Base-by-base conservation (phyloP, 441 rosid genomes). In the Pelargonium cotyledonis region DNA sequence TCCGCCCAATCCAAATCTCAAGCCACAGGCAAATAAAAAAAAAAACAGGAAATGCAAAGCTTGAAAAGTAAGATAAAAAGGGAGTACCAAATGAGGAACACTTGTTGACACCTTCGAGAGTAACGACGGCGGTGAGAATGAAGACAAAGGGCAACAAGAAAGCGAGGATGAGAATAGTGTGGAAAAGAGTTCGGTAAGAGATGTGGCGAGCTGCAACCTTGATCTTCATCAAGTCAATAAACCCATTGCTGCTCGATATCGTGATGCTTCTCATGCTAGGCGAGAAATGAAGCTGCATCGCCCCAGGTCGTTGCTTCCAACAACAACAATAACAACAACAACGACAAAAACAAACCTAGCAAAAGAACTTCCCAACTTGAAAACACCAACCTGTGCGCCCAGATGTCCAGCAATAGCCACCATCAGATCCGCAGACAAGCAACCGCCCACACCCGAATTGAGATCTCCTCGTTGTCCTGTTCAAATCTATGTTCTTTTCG, bases 211-310 rank as follows among this genome's bases (percentile, higher is more conserved):
- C 94, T 86, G 96, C 97, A 84, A 95, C 90, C 86, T 91, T 90
- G 97, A 95, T 86, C 99, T 90, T 95, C 99, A 92, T 92, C 81
- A 89, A 92, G 87, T 95, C 96, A 86, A 86, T 86, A 89, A 92
- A 89, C 78, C 95, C 99, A 89, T 89, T 87, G 89, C 80, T 89
- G 84, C 86, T 83, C 64, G 84, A 92, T 77, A 96, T 96, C 73
- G 99, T 96, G 83, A 96, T 88, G 80, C 99, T 92, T 91, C 97
- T 95, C 98, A 95, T 95, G 85, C 99, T 93, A 85, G 96, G 98
- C 83, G 99, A 95, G 88, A 95, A 81, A 91, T 91, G 99, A 88
- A 95, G 99, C 98, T 89, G 99, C 99, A 95, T 95, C 89, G 85
- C 91, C 79, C 40, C 40, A 35, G 40, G 78, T 68, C 63, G 31